Evolutionary conservation across 257 asterid species (phyloP).

Genomic region (Leptodermis oblonga): DNA sequence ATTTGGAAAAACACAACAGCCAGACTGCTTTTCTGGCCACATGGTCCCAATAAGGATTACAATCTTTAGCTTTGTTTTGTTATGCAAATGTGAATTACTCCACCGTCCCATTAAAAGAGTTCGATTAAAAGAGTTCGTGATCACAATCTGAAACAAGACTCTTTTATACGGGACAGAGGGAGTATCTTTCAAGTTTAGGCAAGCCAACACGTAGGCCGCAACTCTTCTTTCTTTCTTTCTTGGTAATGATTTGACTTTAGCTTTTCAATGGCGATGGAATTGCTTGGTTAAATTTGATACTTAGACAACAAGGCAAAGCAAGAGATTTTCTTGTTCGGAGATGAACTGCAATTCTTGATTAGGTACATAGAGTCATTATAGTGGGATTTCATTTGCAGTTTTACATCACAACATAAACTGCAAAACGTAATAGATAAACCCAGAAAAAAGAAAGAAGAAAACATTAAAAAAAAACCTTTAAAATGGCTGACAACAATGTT

Average conservation of each 20-base stretch:
- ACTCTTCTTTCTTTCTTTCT: neutral
- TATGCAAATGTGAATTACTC: conserved; percentile 1
- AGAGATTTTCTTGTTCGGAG: neutral
- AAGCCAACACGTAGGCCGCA: no score
- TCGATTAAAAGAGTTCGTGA: no score
- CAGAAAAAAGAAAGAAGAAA: no score
- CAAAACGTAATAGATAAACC: neutral
- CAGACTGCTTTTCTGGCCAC: conserved; percentile 1
- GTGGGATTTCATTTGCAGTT: no score
- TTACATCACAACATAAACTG: neutral
- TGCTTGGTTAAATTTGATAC: neutral
- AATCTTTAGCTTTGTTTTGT: neutral
- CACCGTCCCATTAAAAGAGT: no score
- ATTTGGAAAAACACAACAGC: neutral
- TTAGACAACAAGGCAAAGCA: neutral
- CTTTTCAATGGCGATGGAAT: neutral
- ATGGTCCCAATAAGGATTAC: conserved; percentile 15
- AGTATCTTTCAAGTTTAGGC: no score
- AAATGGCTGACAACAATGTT: no score
- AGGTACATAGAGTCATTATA: no score
- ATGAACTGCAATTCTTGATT: neutral
- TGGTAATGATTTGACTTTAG: neutral
- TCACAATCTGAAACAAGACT: no score
- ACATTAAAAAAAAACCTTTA: no score
- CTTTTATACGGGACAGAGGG: no score